These are phyloP conservation scores for Penicillium pulvis DNA, from an alignment of 495 filamentous ascomycete genomes.

Conservation along the genomic window DNA sequence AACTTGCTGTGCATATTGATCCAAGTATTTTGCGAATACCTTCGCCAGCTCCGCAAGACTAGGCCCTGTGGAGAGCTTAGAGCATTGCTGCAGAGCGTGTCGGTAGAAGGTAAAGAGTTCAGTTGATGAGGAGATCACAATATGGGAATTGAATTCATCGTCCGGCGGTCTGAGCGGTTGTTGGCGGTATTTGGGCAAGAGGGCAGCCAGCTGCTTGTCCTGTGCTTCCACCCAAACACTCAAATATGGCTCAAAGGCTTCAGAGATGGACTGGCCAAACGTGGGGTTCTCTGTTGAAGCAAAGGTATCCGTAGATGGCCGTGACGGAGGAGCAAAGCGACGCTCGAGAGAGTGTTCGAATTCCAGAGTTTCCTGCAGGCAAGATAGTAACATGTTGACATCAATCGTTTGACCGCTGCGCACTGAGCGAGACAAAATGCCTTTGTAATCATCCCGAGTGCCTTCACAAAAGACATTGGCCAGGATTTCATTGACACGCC, in stretches of 20 bases:
- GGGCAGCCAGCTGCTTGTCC: conserved; percentile 80
- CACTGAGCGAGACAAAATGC: conserved; percentile 84
- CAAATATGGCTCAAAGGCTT: conserved; percentile 95
- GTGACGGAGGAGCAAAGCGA: conserved; percentile 74
- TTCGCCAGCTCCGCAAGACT: conserved; percentile 83
- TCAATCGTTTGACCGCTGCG: conserved; percentile 85
- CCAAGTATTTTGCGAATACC: conserved; percentile 88
- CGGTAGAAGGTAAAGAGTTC: conserved; percentile 98
- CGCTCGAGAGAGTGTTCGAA: conserved; percentile 92
- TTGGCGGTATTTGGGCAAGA: conserved; percentile 87
- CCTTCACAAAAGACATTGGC: conserved; percentile 93
- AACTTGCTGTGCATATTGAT: conserved; percentile 93
- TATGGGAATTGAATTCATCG: conserved; percentile 88
- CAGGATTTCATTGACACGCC: conserved; percentile 90
- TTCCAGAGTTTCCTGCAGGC: conserved; percentile 94
- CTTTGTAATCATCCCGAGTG: conserved; percentile 92
- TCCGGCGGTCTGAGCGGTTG: conserved; percentile 79
- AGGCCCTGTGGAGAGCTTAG: conserved; percentile 88
- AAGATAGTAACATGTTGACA: conserved; percentile 88
- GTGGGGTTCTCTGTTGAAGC: conserved; percentile 76
- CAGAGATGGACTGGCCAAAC: conserved; percentile 91
- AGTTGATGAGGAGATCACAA: conserved; percentile 90
- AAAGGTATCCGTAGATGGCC: conserved; percentile 90
- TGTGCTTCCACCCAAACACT: conserved; percentile 97
- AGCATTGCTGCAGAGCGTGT: conserved; percentile 86